Evolutionary conservation across 2,329 filamentous ascomycete species (phyloP), one percentile per base, ranked within the genome.

Genomic region (Diaporthe aspalathi): DNA sequence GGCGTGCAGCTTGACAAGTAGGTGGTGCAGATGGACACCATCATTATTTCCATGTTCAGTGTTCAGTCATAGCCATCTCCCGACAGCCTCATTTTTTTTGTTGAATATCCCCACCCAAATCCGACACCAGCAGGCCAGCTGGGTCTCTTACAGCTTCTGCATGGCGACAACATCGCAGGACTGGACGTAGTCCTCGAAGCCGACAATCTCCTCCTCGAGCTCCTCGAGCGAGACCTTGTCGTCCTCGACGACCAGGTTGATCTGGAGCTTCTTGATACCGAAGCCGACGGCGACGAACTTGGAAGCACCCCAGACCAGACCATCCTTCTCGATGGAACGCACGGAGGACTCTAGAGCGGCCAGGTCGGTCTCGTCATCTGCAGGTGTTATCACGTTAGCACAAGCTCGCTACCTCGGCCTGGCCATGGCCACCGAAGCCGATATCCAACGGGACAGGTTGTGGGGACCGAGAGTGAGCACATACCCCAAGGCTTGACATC

Each of bases 401-500:
- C 40, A 7, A 27, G n/a, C 2, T 20, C 11, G 32, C 40, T 17
- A 11, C 3, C 17, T 22, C 16, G 22, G 22, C 3, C 17, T 5
- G 17, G 20, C 40, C 0, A 22, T 29, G 6, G 1, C 9, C 43
- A 22, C 17, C 16, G 14, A 12, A 2, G 32, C 5, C 11, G 2
- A 24, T 47, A n/a, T 53, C 4, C 8, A 5, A 12, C 4, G 9
- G 20, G 12, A 24, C 17, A 24, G 16, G 6, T 66, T 12, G 22
- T 16, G 24, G 49, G 1, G 52, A 5, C 22, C 45, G 27, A 8
- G 38, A 68, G 49, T 71, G 62, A 74, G 73, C 2, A 88, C 93
- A 78, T 93, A 97, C 95, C 96, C 95, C 96, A 98, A 80, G 96
- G 96, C 91, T 99, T 99, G 77, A 99, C 93, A 80, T 98, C 95